A percentile compares a stretch with the other conserved stretches of the same genome.
Conservation (phyloP, 257 asterid species). For the Solanum tarijense region DNA sequence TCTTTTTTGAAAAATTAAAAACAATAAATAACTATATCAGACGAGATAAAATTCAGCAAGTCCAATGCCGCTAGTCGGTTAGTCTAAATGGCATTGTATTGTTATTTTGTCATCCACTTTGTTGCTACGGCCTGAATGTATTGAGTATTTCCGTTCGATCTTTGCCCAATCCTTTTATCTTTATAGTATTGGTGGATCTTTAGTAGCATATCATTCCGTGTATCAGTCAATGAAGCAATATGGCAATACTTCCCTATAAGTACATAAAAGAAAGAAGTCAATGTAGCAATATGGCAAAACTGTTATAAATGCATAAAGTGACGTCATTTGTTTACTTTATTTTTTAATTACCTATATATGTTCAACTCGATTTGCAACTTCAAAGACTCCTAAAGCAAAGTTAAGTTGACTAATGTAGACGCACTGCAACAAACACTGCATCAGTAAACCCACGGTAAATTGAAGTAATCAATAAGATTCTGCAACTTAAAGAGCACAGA, state of each 20-base stretch:
- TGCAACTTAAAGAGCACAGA: not conserved
- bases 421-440: not conserved
- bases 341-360: not conserved
- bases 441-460: not conserved
- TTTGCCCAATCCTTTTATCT: not conserved
- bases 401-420: not conserved
- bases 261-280: not conserved
- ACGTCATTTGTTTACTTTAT: not conserved
- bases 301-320: not conserved
- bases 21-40: not conserved
- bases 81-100: not conserved
- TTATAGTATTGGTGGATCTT: not conserved
- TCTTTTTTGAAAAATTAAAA: too few species aligned
- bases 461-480: not conserved
- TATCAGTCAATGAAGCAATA: not conserved
- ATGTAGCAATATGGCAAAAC: not conserved
- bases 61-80: not conserved
- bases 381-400: not conserved
- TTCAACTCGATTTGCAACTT: not conserved
- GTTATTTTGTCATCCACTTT: not conserved
- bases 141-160: not conserved
- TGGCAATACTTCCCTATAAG: not conserved
- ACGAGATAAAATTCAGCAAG: not conserved
- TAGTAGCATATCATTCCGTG: not conserved
- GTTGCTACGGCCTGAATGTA: not conserved